Base-by-base conservation (phyloP, 495 filamentous ascomycete genomes). In the Penicillium tannophilum region DNA sequence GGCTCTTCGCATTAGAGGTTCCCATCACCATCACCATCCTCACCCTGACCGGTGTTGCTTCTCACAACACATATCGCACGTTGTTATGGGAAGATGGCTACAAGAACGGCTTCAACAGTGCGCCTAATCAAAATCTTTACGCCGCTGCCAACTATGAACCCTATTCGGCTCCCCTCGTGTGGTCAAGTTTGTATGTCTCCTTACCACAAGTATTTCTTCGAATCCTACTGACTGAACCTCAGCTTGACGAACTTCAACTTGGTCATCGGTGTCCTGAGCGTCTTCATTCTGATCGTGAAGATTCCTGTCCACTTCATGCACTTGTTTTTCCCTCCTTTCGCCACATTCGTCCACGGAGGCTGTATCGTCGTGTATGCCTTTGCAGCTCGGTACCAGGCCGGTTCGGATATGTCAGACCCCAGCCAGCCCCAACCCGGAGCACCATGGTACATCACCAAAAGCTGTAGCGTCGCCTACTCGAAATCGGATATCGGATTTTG, bases 231-330 rank as follows among this genome's bases (percentile, higher is more conserved):
- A 69, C 52, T 35, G n/a, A 24, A 14, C 6, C 10, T 53, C 26
- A 97, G 92, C 65, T 72, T 91, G 42, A 92, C 90, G 51, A 78
- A 88, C 52, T 96, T 78, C 75, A 93, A 95, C 70, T 84, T 96
- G 58, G 88, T 91, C 55, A 86, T 96, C 65, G 84, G 89, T 49
- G 86, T 96, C 59, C 72, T 96, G 59, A 86, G 73, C 24, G 65
- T 80, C 24, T 73, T 79, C 24, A 49, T 86, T 11, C 62, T 88
- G 23, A 76, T 91, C 12, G 71, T 79, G 41, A 86, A 88, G 58
- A 53, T 72, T 10, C 85, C 89, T 31, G 76, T 88, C 52, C 88
- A 85, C 74, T 78, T 90, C 60, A 82, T 92, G 74, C 83, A 87
- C 63, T 74, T 90, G 63, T 91, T 88, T 74, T 86, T 79, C 49